Percentiles rank a stretch among this genome's conserved stretches.
Conservation (phyloP, 805 yeast species). For the Clavispora santaluciae region DNA sequence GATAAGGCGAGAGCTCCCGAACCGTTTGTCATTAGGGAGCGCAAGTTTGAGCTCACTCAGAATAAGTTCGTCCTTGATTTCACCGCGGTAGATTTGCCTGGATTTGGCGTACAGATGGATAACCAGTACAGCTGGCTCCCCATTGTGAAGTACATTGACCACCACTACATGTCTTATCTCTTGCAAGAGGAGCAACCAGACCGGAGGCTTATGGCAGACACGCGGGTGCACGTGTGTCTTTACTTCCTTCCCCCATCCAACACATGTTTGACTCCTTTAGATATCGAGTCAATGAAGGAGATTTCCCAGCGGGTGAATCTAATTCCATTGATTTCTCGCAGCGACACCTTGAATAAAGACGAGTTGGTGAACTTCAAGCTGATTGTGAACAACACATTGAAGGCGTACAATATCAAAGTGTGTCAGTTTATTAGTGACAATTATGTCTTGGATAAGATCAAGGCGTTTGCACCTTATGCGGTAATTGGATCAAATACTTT, state of each 20-base stretch:
- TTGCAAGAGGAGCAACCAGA: constrained; percentile 57
- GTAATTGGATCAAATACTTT: constrained; percentile 60
- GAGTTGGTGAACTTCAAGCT: constrained; percentile 55
- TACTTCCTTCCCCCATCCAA: constrained; percentile 75
- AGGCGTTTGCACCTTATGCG: constrained; percentile 58
- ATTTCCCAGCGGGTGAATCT: constrained; percentile 70
- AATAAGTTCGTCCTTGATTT: constrained; percentile 54
- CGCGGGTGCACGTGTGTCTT: constrained; percentile 78
- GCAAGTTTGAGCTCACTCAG: constrained; percentile 51
- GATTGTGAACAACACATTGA: constrained; percentile 46
- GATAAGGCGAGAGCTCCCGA: constrained; percentile 5
- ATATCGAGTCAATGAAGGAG: constrained; percentile 67
- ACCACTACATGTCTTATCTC: constrained; percentile 62
- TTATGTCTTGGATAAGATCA: constrained; percentile 26
- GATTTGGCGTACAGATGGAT: constrained; percentile 68
- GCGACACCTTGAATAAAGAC: constrained; percentile 61
- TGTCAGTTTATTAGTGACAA: constrained; percentile 28
- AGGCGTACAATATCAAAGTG: constrained; percentile 47
- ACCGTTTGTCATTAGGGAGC: constrained; percentile 12
- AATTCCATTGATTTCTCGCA: constrained; percentile 77
- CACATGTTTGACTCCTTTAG: constrained; percentile 49
- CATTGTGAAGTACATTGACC: constrained; percentile 69
- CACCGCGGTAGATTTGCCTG: constrained; percentile 66
- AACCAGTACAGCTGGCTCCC: constrained; percentile 37
- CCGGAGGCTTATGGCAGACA: constrained; percentile 41